These are phyloP conservation scores for Astrothelium macrocarpum DNA, from an alignment of 495 filamentous ascomycete genomes.

Conservation along the genomic window DNA sequence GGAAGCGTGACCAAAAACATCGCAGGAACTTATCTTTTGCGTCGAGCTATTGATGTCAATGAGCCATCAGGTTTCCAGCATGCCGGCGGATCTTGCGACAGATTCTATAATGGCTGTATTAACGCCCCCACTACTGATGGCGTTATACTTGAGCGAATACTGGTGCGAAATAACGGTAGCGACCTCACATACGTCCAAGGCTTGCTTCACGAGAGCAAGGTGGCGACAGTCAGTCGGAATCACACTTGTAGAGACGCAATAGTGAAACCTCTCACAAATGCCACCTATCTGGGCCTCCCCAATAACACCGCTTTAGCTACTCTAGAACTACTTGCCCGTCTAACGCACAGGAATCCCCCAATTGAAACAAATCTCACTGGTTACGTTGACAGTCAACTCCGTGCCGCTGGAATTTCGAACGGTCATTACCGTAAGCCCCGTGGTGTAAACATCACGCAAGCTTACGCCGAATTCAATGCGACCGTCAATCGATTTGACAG, in stretches of 20 bases:
- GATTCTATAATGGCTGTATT: conserved; percentile 5
- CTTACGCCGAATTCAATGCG: conserved; percentile 2
- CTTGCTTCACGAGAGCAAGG: background rate
- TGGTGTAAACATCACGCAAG: conserved; percentile 10
- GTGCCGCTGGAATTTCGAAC: conserved; percentile 9
- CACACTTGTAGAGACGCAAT: background rate
- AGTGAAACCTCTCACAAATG: background rate
- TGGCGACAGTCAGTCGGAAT: background rate
- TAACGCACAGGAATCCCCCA: background rate
- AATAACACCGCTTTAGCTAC: background rate
- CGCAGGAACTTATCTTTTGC: conserved; percentile 9
- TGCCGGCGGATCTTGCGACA: background rate
- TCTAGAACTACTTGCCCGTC: background rate
- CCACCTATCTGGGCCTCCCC: background rate
- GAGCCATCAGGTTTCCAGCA: background rate
- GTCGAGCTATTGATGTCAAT: background rate
- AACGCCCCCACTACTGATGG: conserved; percentile 12
- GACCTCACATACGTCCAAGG: background rate
- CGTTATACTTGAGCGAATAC: background rate
- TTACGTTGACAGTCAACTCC: background rate
- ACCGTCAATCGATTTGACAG: background rate
- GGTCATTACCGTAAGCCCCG: conserved; percentile 7
- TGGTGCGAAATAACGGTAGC: background rate
- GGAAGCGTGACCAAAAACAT: conserved; percentile 7
- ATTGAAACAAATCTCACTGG: background rate